A percentile compares a stretch with the other conserved stretches of the same genome.
Evolutionary conservation across 2,329 filamentous ascomycete genomes (phyloP).

Genomic region (Monosporascus sp.): DNA sequence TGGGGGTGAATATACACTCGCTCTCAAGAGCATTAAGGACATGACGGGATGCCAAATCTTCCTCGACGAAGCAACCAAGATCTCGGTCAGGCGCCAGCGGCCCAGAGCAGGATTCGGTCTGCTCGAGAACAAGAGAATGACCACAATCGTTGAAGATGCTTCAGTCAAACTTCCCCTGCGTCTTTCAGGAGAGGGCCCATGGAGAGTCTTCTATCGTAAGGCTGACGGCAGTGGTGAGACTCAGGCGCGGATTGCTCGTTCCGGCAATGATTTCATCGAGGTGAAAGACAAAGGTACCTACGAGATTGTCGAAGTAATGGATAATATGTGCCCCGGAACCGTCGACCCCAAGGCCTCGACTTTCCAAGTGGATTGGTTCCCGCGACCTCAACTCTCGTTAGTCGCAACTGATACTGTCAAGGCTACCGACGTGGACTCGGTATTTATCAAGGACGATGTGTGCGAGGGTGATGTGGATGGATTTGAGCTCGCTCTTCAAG

Average conservation of each 20-base stretch:
- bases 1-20: conserved; percentile 86
- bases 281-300: conserved; percentile 69
- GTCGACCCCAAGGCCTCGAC: conserved; percentile 68
- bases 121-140: conserved; percentile 71
- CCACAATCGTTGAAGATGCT: conserved; percentile 73
- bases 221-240: conserved; percentile 44
- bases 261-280: conserved; percentile 62
- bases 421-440: conserved; percentile 38
- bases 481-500: conserved; percentile 74
- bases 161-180: conserved; percentile 73
- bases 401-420: conserved; percentile 60
- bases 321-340: conserved; percentile 75
- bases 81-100: conserved; percentile 81
- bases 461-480: conserved; percentile 94
- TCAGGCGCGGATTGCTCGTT: conserved; percentile 24
- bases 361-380: conserved; percentile 83
- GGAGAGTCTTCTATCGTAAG: conserved; percentile 74
- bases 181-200: conserved; percentile 80
- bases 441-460: conserved; percentile 71
- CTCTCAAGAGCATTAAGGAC: conserved; percentile 82
- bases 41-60: conserved; percentile 80
- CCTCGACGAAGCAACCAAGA: conserved; percentile 77
- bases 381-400: conserved; percentile 68
- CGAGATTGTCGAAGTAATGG: conserved; percentile 70
- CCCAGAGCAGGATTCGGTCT: conserved; percentile 83